phyloP scores from a whole-genome alignment of 192 early-diverging fungal species.

The Endogone sp. region DNA sequence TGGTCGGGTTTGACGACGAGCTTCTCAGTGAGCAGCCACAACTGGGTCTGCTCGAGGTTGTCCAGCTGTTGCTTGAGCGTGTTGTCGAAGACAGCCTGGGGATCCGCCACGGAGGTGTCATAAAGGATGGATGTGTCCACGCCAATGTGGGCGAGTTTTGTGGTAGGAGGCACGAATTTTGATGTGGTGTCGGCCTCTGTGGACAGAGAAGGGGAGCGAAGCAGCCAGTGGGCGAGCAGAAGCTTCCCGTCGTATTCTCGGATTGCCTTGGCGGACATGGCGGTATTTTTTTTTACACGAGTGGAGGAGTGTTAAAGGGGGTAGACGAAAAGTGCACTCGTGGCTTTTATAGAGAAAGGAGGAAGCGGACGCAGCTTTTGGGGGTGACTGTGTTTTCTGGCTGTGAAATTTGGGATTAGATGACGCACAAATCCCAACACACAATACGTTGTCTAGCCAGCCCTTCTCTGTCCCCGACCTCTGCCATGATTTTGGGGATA shows the following conservation, averaged over 20 bases:
- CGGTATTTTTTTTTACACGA: too few species aligned
- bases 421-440: too few species aligned
- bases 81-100: constrained; percentile 60
- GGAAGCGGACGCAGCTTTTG: too few species aligned
- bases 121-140: constrained; percentile 61
- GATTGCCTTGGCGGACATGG: constrained; percentile 88
- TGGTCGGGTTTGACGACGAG: constrained; percentile 98
- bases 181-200: constrained; percentile 40
- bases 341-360: too few species aligned
- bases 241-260: constrained; percentile 99
- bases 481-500: too few species aligned
- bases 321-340: too few species aligned
- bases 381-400: too few species aligned
- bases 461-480: too few species aligned
- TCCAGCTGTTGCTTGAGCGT: constrained; percentile 54
- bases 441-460: too few species aligned
- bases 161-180: constrained; percentile 66
- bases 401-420: too few species aligned
- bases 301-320: too few species aligned
- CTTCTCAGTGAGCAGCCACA: constrained; percentile 80
- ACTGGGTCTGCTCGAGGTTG: constrained; percentile 70
- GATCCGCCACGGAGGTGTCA: constrained; percentile 42
- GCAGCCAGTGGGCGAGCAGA: constrained; percentile 87
- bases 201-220: constrained; percentile 61
- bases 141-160: constrained; percentile 74